These are phyloP conservation scores for Cicer bijugum DNA, from an alignment of 306 rosid species.

Conservation along the genomic window DNA sequence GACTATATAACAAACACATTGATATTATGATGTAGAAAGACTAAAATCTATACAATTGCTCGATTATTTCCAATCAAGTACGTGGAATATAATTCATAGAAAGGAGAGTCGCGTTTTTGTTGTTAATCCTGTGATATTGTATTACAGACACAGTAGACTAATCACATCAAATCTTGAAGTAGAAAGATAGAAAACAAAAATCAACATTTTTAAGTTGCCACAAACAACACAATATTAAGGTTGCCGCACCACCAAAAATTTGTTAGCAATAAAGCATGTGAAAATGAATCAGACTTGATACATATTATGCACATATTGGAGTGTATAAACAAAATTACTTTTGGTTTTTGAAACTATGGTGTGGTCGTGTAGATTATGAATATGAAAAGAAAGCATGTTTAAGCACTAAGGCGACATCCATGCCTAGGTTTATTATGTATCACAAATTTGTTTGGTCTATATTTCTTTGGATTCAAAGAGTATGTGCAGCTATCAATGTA, in stretches of 20 bases:
- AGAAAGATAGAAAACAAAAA: too few relatives aligned
- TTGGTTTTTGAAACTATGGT: constrained; percentile 1
- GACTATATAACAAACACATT: too few relatives aligned
- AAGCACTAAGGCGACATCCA: constrained; percentile 28
- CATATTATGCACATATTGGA: not conserved
- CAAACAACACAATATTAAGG: too few relatives aligned
- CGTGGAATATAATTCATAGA: not conserved
- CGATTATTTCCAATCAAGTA: not conserved
- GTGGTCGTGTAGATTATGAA: not conserved
- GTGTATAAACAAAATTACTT: not conserved
- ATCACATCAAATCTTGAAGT: not conserved
- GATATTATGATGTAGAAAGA: not conserved
- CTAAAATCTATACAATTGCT: not conserved
- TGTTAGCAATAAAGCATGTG: not conserved
- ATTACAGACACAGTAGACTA: not conserved
- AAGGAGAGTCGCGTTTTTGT: not conserved
- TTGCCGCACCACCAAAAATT: too few relatives aligned
- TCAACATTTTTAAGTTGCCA: too few relatives aligned
- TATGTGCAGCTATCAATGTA: constrained; percentile 33
- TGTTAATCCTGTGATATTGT: not conserved
- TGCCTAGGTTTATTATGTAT: constrained; percentile 31
- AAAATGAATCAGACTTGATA: not conserved
- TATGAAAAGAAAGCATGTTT: constrained; percentile 26
- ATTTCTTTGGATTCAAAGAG: constrained; percentile 17
- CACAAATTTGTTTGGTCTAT: constrained; percentile 7